phyloP scores from a whole-genome alignment of 2,329 filamentous ascomycete species.

The Corniculantispora saksenae region DNA sequence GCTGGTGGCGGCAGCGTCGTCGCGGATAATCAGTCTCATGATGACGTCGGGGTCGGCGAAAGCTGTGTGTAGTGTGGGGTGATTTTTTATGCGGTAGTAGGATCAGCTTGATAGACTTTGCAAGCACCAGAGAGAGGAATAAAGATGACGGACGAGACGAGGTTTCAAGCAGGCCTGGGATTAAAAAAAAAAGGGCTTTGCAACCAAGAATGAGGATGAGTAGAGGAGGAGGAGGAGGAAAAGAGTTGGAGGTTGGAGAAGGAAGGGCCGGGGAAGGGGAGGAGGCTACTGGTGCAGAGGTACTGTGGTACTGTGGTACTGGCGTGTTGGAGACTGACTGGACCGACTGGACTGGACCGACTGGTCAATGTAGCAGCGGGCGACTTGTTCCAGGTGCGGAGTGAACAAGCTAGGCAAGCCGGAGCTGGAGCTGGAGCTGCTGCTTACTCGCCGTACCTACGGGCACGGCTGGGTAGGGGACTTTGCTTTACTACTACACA shows the following conservation, averaged over 20 bases:
- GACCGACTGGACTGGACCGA: too few relatives aligned
- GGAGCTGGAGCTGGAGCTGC: too few relatives aligned
- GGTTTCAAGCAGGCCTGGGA: background rate
- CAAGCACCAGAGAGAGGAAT: background rate
- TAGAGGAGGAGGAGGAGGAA: conserved; percentile 16
- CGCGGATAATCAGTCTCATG: conserved; percentile 83
- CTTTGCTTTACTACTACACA: background rate
- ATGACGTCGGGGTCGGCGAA: conserved; percentile 27
- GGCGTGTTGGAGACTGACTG: background rate
- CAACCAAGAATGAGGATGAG: conserved; percentile 17
- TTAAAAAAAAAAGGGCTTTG: background rate
- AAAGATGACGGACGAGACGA: background rate
- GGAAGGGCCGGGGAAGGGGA: background rate
- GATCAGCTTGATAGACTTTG: background rate
- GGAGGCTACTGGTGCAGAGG: too few relatives aligned
- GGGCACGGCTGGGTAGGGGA: background rate
- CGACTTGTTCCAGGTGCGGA: conserved; percentile 8
- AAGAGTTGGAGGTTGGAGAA: conserved; percentile 17
- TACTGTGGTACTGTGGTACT: too few relatives aligned
- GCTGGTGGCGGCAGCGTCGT: conserved; percentile 68
- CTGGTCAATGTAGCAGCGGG: conserved; percentile 12
- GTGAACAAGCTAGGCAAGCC: conserved; percentile 13
- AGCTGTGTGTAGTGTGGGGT: conserved; percentile 1
- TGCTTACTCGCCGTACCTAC: background rate
- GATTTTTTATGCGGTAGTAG: background rate